Percentiles rank a stretch among this genome's conserved stretches.
These are phyloP conservation scores for Halophytophthora batemanensis DNA, from an alignment of 352 stramenopile genomes.

Conservation along the genomic window DNA sequence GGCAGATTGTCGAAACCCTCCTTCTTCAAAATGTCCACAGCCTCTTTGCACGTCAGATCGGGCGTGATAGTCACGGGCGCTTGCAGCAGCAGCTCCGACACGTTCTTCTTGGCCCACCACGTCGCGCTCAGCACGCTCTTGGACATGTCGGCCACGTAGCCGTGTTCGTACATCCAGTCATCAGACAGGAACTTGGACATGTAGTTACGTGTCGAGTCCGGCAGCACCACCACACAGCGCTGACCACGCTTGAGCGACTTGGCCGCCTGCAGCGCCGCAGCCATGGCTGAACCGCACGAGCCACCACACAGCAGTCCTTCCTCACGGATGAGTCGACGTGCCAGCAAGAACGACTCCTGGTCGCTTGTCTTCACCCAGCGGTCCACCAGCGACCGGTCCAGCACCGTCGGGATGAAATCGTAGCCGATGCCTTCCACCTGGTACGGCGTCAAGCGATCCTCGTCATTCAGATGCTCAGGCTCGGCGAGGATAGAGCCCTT, in stretches of 20 bases:
- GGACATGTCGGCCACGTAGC: constrained; percentile 74
- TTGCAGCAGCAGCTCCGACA: constrained; percentile 85
- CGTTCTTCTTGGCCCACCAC: constrained; percentile 94
- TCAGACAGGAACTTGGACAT: constrained; percentile 98
- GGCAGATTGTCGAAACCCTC: constrained; percentile 87
- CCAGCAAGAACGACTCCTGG: constrained; percentile 92
- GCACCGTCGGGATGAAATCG: constrained; percentile 96
- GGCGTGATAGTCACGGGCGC: constrained; percentile 91
- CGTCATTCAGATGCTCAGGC: constrained; percentile 92
- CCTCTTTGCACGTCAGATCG: constrained; percentile 91
- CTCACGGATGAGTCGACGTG: constrained; percentile 92
- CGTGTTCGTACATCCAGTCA: constrained; percentile 92
- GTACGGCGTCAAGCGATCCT: constrained; percentile 88
- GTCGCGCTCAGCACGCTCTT: constrained; percentile 79
- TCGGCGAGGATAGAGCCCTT: constrained; percentile 93
- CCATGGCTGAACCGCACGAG: constrained; percentile 90
- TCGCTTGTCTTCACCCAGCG: constrained; percentile 94
- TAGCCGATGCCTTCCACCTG: constrained; percentile 97
- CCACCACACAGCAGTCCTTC: constrained; percentile 95
- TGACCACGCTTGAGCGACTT: constrained; percentile 86
- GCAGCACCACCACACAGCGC: constrained; percentile 93
- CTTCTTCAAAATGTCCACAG: constrained; percentile 92
- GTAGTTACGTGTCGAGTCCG: constrained; percentile 97
- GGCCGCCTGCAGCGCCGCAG: constrained; percentile 82
- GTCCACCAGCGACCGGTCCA: constrained; percentile 93